Conservation (phyloP, 805 yeast species). For the Ogataea thermomethanolica region DNA sequence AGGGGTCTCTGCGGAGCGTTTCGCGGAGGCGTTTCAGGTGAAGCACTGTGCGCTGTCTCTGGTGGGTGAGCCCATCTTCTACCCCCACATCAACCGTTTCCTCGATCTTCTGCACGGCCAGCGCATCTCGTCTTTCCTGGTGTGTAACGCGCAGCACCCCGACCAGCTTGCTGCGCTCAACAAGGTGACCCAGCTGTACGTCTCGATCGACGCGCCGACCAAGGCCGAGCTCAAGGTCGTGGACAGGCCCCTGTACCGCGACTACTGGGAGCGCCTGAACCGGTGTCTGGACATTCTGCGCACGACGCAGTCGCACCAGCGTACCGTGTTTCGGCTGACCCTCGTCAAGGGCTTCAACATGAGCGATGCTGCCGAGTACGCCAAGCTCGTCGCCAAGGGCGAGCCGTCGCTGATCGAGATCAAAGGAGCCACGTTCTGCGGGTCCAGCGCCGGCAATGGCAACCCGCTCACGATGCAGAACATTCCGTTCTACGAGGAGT, state of each 20-base stretch:
- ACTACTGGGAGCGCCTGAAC: conserved; percentile 87
- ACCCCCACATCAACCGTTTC: conserved; percentile 86
- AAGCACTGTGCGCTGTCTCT: conserved; percentile 88
- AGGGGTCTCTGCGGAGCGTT: conserved; percentile 85
- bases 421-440: conserved; percentile 95
- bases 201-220: conserved; percentile 92
- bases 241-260: conserved; percentile 85
- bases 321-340: conserved; percentile 89
- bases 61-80: conserved; percentile 94
- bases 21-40: conserved; percentile 86
- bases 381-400: conserved; percentile 79
- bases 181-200: conserved; percentile 87
- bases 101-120: conserved; percentile 74
- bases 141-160: conserved; percentile 96
- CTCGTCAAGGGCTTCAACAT: conserved; percentile 91
- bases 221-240: conserved; percentile 74
- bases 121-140: conserved; percentile 81
- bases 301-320: conserved; percentile 71
- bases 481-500: conserved; percentile 91
- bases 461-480: conserved; percentile 93
- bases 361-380: conserved; percentile 75
- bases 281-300: conserved; percentile 75
- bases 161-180: conserved; percentile 64
- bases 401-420: conserved; percentile 86
- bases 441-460: conserved; percentile 78